Evolutionary conservation across 495 filamentous ascomycete genomes (phyloP).

Genomic region (Xylaria bambusicola): DNA sequence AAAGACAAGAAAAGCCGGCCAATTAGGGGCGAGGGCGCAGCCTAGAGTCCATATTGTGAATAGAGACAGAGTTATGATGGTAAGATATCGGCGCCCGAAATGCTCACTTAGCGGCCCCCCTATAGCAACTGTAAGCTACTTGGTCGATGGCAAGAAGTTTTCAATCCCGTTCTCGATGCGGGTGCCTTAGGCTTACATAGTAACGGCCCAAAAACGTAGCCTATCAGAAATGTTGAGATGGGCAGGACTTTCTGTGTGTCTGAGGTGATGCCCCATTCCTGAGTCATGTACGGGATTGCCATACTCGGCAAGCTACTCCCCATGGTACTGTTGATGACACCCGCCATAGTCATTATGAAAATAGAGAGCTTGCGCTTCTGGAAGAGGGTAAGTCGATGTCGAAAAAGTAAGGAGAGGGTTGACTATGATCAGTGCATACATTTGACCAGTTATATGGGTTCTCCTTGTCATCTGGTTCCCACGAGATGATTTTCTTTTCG

Average conservation of each 20-base stretch:
- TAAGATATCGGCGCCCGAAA: conserved; percentile 65
- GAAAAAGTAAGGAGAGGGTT: background rate
- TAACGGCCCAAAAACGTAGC: conserved; percentile 60
- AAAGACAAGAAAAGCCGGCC: conserved; percentile 66
- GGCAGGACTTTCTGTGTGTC: conserved; percentile 65
- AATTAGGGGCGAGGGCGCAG: conserved; percentile 69
- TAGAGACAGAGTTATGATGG: conserved; percentile 59
- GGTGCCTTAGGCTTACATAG: conserved; percentile 26
- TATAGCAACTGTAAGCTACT: conserved; percentile 21
- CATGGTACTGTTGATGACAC: conserved; percentile 76
- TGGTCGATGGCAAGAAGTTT: conserved; percentile 17
- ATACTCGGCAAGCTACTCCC: conserved; percentile 67
- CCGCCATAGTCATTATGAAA: conserved; percentile 57
- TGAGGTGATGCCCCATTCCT: conserved; percentile 60
- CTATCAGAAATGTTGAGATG: conserved; percentile 73
- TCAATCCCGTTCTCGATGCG: background rate
- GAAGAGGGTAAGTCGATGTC: background rate
- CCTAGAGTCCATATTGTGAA: conserved; percentile 70
- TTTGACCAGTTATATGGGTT: conserved; percentile 60
- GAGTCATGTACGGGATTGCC: conserved; percentile 58
- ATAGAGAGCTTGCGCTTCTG: conserved; percentile 59
- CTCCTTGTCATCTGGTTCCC: conserved; percentile 50
- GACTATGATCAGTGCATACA: conserved; percentile 29
- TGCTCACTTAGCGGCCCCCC: conserved; percentile 71
- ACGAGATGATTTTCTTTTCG: conserved; percentile 47